Evolutionary conservation across 345 rosid genomes (phyloP).

Genomic region (Euphorbia pulcherrima): DNA sequence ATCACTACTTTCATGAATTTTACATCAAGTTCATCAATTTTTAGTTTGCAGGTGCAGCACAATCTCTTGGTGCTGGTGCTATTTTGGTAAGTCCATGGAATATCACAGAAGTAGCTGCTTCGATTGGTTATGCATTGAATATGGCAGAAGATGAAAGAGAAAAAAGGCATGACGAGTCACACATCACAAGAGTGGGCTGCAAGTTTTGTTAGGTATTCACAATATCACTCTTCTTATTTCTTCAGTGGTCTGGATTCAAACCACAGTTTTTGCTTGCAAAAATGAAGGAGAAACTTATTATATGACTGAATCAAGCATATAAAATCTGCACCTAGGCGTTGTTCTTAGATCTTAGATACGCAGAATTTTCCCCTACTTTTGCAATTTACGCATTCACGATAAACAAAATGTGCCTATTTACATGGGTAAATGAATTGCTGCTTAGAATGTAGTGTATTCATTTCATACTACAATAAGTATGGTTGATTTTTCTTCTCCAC

Average conservation of each 20-base stretch:
- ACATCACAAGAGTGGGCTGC: slow-evolving; percentile 99
- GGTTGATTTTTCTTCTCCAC: neutral
- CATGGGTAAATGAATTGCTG: neutral
- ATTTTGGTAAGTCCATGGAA: slow-evolving; percentile 99
- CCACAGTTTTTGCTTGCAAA: neutral
- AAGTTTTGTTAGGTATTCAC: slow-evolving; percentile 79
- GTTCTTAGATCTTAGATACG: neutral
- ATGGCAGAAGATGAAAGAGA: slow-evolving; percentile 87
- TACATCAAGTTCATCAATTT: slow-evolving; percentile 12
- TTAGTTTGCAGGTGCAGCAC: slow-evolving; percentile 99
- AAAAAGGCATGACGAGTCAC: slow-evolving; percentile 75
- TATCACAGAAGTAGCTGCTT: slow-evolving; percentile 95
- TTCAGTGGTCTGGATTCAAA: neutral
- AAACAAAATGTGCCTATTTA: neutral
- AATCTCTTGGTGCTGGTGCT: slow-evolving; percentile 98
- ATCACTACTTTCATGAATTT: neutral
- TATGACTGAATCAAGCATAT: neutral
- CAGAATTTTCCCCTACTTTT: neutral
- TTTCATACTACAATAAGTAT: neutral
- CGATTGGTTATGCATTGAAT: slow-evolving; percentile 76
- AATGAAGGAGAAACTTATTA: neutral
- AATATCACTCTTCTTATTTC: neutral
- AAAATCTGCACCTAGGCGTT: neutral
- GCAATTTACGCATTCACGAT: neutral
- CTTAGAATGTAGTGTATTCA: neutral